Conservation (phyloP, 495 filamentous ascomycete species). For the Aspergillus steynii region DNA sequence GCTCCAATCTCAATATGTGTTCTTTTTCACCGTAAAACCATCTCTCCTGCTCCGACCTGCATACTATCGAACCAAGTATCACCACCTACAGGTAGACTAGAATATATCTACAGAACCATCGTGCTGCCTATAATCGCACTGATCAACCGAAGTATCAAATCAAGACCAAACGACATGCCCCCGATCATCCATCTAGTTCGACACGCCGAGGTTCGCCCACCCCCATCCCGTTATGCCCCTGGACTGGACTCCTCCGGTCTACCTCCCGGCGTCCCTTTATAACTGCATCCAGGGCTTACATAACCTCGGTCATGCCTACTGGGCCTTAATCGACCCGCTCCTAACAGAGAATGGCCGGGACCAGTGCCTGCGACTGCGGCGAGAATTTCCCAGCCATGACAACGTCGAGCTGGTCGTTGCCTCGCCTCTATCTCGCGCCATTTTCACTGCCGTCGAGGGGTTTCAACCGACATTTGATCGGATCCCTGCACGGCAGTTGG, state of each 20-base stretch:
- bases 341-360: constrained; percentile 65
- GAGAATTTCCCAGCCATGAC: constrained; percentile 56
- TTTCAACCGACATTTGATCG: constrained; percentile 43
- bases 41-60: too few relatives aligned
- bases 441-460: constrained; percentile 67
- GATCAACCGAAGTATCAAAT: too few relatives aligned
- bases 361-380: constrained; percentile 62
- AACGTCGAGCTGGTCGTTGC: constrained; percentile 65
- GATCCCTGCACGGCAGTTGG: constrained; percentile 34
- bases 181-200: constrained; percentile 39
- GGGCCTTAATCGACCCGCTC: constrained; percentile 64
- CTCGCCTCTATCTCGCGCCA: constrained; percentile 72
- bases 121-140: too few relatives aligned
- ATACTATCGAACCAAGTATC: too few relatives aligned
- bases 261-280: too few relatives aligned
- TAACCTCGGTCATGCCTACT: constrained; percentile 64
- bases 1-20: too few relatives aligned
- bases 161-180: constrained; percentile 12
- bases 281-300: constrained; percentile 58
- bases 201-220: constrained; percentile 36
- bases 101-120: too few relatives aligned
- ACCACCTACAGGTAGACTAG: too few relatives aligned
- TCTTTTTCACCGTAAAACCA: too few relatives aligned
- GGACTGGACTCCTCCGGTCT: constrained; percentile 21
- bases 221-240: background rate